These are phyloP conservation scores for Ogataea paraovalis DNA, from an alignment of 805 yeast genomes.

Conservation along the genomic window DNA sequence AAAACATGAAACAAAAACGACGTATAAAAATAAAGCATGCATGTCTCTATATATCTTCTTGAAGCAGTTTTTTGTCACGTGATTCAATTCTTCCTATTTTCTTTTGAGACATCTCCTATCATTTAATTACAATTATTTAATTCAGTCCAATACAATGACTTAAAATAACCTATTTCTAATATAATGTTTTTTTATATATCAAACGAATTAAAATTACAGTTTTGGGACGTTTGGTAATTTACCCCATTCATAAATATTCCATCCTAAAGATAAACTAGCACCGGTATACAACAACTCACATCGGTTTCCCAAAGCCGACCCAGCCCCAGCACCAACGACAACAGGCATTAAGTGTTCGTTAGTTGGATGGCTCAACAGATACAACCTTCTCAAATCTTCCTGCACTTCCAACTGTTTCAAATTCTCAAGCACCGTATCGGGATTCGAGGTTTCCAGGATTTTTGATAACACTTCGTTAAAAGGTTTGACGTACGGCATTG, in stretches of 20 bases:
- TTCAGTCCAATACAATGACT: too few relatives aligned
- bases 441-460: constrained; percentile 32
- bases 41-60: not conserved
- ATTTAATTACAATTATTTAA: too few relatives aligned
- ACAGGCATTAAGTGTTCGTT: constrained; percentile 70
- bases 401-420: constrained; percentile 16
- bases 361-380: constrained; percentile 62
- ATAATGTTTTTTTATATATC: not conserved
- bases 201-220: not conserved
- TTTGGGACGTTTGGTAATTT: constrained; percentile 2
- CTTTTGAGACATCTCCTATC: too few relatives aligned
- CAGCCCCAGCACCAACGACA: constrained; percentile 58
- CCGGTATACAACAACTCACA: constrained; percentile 45
- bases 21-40: not conserved
- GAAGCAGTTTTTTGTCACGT: not conserved
- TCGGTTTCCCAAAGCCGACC: constrained; percentile 43
- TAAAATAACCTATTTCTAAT: too few relatives aligned
- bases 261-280: constrained; percentile 50
- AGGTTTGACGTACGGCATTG: constrained; percentile 45
- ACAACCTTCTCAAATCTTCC: constrained; percentile 29
- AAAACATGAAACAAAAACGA: not conserved
- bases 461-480: constrained; percentile 47
- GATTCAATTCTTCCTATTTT: not conserved
- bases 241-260: constrained; percentile 60
- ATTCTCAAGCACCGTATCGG: constrained; percentile 18